Evolutionary conservation across 352 stramenopile species (phyloP), one percentile per base, ranked within the genome.

Genomic region (Phytopythium vexans): DNA sequence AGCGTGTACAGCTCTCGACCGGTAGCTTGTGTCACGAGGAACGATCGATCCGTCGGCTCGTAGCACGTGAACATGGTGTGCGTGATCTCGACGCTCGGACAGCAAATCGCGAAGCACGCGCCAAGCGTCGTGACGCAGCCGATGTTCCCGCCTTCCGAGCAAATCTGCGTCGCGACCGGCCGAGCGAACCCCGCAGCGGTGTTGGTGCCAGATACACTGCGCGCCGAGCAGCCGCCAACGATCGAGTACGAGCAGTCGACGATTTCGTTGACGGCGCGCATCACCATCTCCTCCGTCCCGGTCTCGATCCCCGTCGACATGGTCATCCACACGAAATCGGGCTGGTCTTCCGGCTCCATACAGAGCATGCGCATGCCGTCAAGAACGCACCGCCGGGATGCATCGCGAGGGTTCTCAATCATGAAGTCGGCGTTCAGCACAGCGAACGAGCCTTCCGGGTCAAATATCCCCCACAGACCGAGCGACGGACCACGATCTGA

Each of bases 21-120:
- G 42, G 64, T 61, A 8, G 73, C 68, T 51, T 92, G 86, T 0
- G 78, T 88, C 31, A 90, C 82, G 7, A 74, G 62, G 39, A 92
- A 90, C 0, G 54, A 65, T 48, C 77, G 86, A 21, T 88, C 77
- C 27, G 80, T 89, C 38, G 77, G 72, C 41, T 90, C 79, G 63
- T 92, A 94, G 59, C 84, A 92, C 44, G 78, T 91, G 63, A 94
- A 94, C 49, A 86, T 75, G 34, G 80, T 78, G 41, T 90, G 74
- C 2, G 78, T 66, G 32, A 94, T 78, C 52, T 92, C 80, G 6
- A 94, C 82, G 53, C 80, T 92, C 6, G 84, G 84, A 39, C 71
- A 77, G 58, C 84, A 94, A 50, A 94, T 74, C 0, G 82, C 84
- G 54, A 92, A 87, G 54, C 80, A 83, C 31, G 78, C 66, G 8